These are phyloP conservation scores for Gaultheria prostrata DNA, from an alignment of 148 eudicot genomes.

Conservation along the genomic window DNA sequence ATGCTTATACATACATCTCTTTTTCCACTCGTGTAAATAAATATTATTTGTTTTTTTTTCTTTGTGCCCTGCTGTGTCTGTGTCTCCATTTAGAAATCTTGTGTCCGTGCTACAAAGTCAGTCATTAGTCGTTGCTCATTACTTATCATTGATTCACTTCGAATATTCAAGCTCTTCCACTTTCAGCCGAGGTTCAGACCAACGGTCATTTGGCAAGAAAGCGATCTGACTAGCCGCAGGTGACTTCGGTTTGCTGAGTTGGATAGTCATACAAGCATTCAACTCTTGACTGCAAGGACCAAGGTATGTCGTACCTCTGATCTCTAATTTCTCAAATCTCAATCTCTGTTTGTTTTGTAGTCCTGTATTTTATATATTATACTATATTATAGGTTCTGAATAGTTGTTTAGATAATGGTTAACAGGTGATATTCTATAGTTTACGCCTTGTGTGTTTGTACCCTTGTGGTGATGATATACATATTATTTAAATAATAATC, in stretches of 20 bases:
- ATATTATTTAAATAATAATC: background rate
- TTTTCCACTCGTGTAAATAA: too few species aligned
- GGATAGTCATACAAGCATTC: background rate
- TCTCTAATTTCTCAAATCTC: background rate
- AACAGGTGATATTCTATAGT: background rate
- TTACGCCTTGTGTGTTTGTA: background rate
- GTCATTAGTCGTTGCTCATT: background rate
- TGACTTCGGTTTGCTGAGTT: background rate
- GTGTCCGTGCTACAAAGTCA: too few species aligned
- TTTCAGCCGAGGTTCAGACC: background rate
- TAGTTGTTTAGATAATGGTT: background rate
- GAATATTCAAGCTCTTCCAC: background rate
- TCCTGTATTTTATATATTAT: too few species aligned
- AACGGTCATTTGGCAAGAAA: background rate
- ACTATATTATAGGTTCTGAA: background rate
- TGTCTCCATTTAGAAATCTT: too few species aligned
- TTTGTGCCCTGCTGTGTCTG: too few species aligned
- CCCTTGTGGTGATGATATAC: too few species aligned
- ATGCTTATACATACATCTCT: too few species aligned
- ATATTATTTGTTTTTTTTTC: too few species aligned
- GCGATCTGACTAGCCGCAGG: background rate
- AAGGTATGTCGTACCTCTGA: background rate
- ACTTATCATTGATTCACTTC: background rate
- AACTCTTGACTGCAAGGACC: background rate
- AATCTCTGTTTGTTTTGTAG: background rate